These are phyloP conservation scores for Phlyctochytrium planicorne DNA, from an alignment of 192 early-diverging fungal genomes.

Conservation along the genomic window DNA sequence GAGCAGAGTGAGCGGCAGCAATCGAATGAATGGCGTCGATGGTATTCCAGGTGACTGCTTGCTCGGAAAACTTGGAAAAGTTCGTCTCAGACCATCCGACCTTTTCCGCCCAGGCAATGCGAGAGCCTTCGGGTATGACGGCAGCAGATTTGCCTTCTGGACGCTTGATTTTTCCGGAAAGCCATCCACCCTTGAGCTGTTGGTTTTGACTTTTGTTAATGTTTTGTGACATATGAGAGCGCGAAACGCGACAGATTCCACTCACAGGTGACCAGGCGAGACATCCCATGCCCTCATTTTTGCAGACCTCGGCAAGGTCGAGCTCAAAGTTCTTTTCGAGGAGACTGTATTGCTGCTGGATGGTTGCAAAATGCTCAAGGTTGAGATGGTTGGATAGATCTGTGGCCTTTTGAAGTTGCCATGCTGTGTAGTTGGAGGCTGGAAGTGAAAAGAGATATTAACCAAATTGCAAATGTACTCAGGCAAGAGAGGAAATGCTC, in stretches of 20 bases:
- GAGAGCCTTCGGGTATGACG: neutral
- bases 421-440: neutral
- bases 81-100: neutral
- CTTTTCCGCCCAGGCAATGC: neutral
- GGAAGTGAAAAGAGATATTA: no score
- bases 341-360: neutral
- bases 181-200: neutral
- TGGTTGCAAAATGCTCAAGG: neutral
- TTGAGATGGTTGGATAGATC: neutral
- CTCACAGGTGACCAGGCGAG: neutral
- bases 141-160: neutral
- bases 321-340: neutral
- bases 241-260: no score
- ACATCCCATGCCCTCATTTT: neutral
- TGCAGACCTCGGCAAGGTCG: neutral
- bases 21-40: neutral
- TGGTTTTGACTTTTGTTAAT: neutral
- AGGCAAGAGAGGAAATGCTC: no score
- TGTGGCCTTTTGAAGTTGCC: neutral
- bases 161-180: neutral
- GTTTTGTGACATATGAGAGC: neutral
- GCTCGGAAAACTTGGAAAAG: neutral
- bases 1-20: neutral
- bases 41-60: neutral
- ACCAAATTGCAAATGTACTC: slow-evolving; percentile 23